These are phyloP conservation scores for Scorias spongiosa DNA, from an alignment of 2,329 filamentous ascomycete genomes.

Conservation along the genomic window DNA sequence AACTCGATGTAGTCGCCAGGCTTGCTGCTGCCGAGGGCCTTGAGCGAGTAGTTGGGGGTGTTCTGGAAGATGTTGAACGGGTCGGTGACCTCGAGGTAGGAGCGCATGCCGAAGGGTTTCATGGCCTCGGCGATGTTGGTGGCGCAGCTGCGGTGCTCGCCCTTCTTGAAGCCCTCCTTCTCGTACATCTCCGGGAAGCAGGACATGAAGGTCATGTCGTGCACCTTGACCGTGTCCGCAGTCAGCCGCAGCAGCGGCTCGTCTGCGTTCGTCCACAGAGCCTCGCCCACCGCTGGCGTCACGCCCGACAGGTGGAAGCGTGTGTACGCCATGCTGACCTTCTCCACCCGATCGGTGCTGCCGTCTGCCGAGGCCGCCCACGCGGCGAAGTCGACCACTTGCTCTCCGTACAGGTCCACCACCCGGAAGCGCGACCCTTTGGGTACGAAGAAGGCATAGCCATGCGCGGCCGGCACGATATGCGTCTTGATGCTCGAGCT, in stretches of 20 bases:
- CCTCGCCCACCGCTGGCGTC: constrained; percentile 22
- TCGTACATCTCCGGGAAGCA: constrained; percentile 25
- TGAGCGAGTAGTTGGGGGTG: constrained; percentile 24
- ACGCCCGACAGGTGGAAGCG: constrained; percentile 22
- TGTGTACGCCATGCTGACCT: constrained; percentile 25
- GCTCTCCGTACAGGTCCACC: constrained; percentile 24
- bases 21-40: constrained; percentile 22
- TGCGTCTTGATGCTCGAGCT: constrained; percentile 5
- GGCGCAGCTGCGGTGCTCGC: constrained; percentile 23
- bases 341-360: constrained; percentile 15
- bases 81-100: constrained; percentile 21
- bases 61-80: constrained; percentile 29
- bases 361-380: constrained; percentile 14
- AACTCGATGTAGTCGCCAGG: constrained; percentile 26
- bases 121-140: constrained; percentile 25
- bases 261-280: constrained; percentile 23
- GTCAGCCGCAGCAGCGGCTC: constrained; percentile 21
- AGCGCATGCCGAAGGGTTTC: constrained; percentile 20
- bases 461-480: constrained; percentile 15
- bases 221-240: constrained; percentile 24
- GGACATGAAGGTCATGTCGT: constrained; percentile 27
- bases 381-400: constrained; percentile 27
- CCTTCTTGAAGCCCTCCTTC: constrained; percentile 13
- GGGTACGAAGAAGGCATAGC: constrained; percentile 21
- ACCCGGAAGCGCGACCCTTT: constrained; percentile 23